Evolutionary conservation across 2,329 filamentous ascomycete genomes (phyloP).

Genomic region (Sporothrix euskadiensis): DNA sequence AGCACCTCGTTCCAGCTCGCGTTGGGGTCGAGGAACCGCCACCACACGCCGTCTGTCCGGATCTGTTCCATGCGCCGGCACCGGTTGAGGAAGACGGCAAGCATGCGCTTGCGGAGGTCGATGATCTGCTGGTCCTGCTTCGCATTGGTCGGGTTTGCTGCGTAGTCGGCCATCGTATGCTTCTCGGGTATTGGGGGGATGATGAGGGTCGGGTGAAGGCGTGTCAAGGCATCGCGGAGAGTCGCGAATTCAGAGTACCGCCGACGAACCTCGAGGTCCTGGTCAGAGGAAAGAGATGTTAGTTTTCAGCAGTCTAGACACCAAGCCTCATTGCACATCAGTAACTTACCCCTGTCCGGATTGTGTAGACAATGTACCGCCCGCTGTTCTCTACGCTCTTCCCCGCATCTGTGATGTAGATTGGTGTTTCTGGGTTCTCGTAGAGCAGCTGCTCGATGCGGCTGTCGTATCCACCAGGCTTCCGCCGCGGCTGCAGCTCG

Average conservation of each 20-base stretch:
- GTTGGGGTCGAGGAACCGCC: constrained; percentile 96
- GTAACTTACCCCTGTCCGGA: constrained; percentile 76
- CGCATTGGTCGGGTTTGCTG: constrained; percentile 94
- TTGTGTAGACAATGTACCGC: constrained; percentile 95
- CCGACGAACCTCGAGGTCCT: constrained; percentile 94
- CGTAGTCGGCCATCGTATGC: constrained; percentile 98
- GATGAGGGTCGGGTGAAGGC: constrained; percentile 90
- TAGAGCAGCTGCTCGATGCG: constrained; percentile 97
- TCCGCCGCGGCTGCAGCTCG: constrained; percentile 58
- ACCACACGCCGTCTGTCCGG: constrained; percentile 91
- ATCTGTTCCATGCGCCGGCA: constrained; percentile 92
- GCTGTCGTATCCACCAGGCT: constrained; percentile 88
- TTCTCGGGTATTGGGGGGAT: constrained; percentile 98
- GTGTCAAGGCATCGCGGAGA: constrained; percentile 81
- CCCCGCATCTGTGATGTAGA: constrained; percentile 90
- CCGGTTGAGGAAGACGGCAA: constrained; percentile 91
- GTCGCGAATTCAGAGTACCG: constrained; percentile 97
- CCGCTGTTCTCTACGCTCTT: constrained; percentile 92
- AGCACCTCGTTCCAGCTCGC: constrained; percentile 99
- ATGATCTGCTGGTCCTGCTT: constrained; percentile 98
- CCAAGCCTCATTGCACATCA: not conserved
- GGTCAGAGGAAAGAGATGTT: not conserved
- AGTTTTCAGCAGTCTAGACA: not conserved
- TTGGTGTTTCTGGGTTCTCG: constrained; percentile 86
- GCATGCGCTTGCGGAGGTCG: constrained; percentile 93